Percentiles rank a stretch among this genome's conserved stretches.
Evolutionary conservation across 306 rosid genomes (phyloP).

Genomic region (Alnus glutinosa): DNA sequence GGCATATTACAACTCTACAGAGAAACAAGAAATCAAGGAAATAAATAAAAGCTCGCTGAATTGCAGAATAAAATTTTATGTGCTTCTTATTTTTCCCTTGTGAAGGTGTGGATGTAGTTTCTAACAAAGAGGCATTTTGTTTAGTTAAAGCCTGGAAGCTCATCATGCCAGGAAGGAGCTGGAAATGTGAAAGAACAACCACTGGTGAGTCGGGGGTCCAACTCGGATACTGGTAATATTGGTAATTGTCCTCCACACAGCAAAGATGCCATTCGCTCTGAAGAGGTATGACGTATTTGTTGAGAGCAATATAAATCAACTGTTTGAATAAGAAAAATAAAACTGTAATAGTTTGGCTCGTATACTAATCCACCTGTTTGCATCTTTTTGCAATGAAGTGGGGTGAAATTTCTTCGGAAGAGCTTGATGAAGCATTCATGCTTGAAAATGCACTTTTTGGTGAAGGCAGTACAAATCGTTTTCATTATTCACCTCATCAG

Average conservation of each 20-base stretch:
- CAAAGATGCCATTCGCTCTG: constrained; percentile 25
- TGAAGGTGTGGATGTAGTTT: constrained; percentile 21
- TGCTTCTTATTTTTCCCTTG: constrained; percentile 3
- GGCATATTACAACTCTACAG: neutral
- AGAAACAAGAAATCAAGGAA: neutral
- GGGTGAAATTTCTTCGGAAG: constrained; percentile 68
- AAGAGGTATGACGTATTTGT: constrained; percentile 42
- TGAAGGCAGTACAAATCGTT: constrained; percentile 27
- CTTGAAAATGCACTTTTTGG: constrained; percentile 65
- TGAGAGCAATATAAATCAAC: constrained; percentile 8
- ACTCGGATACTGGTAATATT: constrained; percentile 6
- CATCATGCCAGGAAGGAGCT: constrained; percentile 40
- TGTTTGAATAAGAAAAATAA: constrained; percentile 14
- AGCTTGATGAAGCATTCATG: constrained; percentile 68
- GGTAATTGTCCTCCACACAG: constrained; percentile 33
- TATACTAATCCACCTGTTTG: constrained; percentile 22
- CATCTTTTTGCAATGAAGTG: constrained; percentile 51
- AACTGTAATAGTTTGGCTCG: constrained; percentile 6
- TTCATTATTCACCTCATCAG: constrained; percentile 34
- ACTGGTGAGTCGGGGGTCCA: constrained; percentile 23
- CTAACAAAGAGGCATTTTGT: constrained; percentile 31
- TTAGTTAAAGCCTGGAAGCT: constrained; percentile 38
- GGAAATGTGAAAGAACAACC: constrained; percentile 32
- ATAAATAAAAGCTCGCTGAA: too few relatives aligned
- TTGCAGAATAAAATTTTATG: neutral